Evolutionary conservation across 2,329 filamentous ascomycete species (phyloP).

Genomic region (Cordyceps tenuipes): DNA sequence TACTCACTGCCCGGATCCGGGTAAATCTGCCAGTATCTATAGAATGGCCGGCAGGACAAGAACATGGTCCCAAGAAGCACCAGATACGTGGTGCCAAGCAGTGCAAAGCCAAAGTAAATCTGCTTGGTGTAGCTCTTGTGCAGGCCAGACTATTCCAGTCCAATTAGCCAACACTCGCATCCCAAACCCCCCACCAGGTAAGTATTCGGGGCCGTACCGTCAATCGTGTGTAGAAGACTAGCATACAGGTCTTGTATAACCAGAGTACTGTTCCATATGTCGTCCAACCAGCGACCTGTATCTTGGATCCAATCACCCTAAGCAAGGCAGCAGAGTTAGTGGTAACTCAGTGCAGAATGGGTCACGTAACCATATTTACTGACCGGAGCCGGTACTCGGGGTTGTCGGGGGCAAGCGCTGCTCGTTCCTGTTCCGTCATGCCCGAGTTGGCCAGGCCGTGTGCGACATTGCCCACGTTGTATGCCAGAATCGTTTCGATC

Average conservation of each 20-base stretch:
- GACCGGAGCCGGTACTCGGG: constrained; percentile 29
- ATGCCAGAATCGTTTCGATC: constrained; percentile 21
- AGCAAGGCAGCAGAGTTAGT: constrained; percentile 17
- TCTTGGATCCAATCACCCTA: constrained; percentile 43
- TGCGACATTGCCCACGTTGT: constrained; percentile 30
- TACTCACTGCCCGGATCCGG: constrained; percentile 32
- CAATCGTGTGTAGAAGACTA: constrained; percentile 43
- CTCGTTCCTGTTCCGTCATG: constrained; percentile 40
- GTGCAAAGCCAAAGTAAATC: constrained; percentile 25
- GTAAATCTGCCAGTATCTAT: constrained; percentile 34
- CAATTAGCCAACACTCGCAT: constrained; percentile 15
- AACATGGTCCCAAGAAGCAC: constrained; percentile 25
- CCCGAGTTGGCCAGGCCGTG: constrained; percentile 40
- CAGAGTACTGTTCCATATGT: constrained; percentile 42
- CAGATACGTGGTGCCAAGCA: constrained; percentile 27
- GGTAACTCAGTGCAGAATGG: background rate
- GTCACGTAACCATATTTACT: background rate
- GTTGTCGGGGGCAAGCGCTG: constrained; percentile 29
- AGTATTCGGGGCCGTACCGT: constrained; percentile 25
- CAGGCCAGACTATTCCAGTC: constrained; percentile 19
- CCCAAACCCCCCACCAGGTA: too few relatives aligned
- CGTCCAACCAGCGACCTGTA: constrained; percentile 44
- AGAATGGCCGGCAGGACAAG: constrained; percentile 27
- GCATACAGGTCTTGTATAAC: constrained; percentile 44
- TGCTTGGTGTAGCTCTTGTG: constrained; percentile 19